These are phyloP conservation scores for Kwoniella dendrophila DNA, from an alignment of 768 basidiomycete species.

Conservation along the genomic window DNA sequence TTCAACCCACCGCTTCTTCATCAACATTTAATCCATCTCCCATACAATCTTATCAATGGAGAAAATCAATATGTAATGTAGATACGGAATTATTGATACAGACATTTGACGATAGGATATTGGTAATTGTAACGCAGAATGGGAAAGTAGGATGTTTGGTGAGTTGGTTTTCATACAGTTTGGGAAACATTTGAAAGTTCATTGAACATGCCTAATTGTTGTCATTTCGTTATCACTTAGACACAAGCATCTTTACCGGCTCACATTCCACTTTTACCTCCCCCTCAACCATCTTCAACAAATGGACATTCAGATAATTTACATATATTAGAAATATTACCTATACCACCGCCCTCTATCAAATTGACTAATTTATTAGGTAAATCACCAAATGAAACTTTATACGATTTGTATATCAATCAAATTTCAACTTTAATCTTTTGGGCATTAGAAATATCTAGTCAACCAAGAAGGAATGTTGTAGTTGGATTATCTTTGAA, in stretches of 20 bases:
- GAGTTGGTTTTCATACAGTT: constrained; percentile 38
- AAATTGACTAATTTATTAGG: constrained; percentile 79
- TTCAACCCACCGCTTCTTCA: constrained; percentile 1
- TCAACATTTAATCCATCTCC: constrained; percentile 21
- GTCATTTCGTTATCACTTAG: constrained; percentile 14
- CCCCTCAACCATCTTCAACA: constrained; percentile 12
- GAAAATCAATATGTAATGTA: constrained; percentile 63
- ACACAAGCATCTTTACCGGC: constrained; percentile 50
- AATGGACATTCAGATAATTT: constrained; percentile 8
- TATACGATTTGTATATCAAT: constrained; percentile 79
- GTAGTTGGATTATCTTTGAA: constrained; percentile 73
- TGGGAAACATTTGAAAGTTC: too few species aligned
- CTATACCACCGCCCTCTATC: constrained; percentile 62
- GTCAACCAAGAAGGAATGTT: constrained; percentile 63
- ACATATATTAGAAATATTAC: constrained; percentile 33
- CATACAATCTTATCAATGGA: constrained; percentile 62
- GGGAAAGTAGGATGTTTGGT: constrained; percentile 90
- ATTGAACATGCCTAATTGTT: background rate
- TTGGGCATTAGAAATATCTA: constrained; percentile 60
- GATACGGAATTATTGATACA: constrained; percentile 78
- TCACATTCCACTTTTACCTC: constrained; percentile 19
- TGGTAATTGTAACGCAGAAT: constrained; percentile 87
- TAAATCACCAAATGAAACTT: constrained; percentile 67
- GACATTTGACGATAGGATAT: constrained; percentile 72
- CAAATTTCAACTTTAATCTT: constrained; percentile 86